Percentiles rank a stretch among this genome's conserved stretches.
Conservation (phyloP, 2,329 filamentous ascomycete species). For the Paecilomyces niveus region DNA sequence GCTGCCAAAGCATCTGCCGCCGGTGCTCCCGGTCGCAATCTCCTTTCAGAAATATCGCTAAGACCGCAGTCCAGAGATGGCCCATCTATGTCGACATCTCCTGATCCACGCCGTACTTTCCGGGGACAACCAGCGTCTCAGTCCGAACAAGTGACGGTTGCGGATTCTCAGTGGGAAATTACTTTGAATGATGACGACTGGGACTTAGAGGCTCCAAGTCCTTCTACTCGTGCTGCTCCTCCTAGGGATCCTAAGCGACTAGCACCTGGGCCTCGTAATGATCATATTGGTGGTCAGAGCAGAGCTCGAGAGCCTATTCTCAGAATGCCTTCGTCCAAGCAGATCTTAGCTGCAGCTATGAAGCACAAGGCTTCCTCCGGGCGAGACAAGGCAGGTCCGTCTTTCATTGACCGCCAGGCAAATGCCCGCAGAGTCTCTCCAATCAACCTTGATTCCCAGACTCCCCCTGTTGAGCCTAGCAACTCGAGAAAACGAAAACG, state of each 20-base stretch:
- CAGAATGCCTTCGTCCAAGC: conserved; percentile 1
- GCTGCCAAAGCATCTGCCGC: not conserved
- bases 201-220: not conserved
- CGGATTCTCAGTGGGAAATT: conserved; percentile 8
- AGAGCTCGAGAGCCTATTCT: not conserved
- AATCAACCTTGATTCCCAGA: conserved; percentile 16
- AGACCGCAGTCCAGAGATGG: not conserved
- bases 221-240: not conserved
- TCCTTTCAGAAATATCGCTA: not conserved
- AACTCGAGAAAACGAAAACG: conserved; percentile 5
- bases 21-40: not conserved
- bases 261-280: not conserved
- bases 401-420: conserved; percentile 30
- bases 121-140: conserved; percentile 4
- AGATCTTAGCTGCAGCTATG: conserved; percentile 8
- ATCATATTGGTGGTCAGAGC: not conserved
- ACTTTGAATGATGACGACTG: not conserved
- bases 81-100: not conserved
- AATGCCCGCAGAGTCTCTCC: conserved; percentile 28
- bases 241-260: not conserved
- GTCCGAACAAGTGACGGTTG: conserved; percentile 4
- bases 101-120: not conserved
- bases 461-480: not conserved
- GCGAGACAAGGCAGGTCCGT: not conserved
- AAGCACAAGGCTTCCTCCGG: not conserved